Evolutionary conservation across 495 filamentous ascomycete species (phyloP), one percentile per base, ranked within the genome.

Genomic region (Talaromyces adpressus): DNA sequence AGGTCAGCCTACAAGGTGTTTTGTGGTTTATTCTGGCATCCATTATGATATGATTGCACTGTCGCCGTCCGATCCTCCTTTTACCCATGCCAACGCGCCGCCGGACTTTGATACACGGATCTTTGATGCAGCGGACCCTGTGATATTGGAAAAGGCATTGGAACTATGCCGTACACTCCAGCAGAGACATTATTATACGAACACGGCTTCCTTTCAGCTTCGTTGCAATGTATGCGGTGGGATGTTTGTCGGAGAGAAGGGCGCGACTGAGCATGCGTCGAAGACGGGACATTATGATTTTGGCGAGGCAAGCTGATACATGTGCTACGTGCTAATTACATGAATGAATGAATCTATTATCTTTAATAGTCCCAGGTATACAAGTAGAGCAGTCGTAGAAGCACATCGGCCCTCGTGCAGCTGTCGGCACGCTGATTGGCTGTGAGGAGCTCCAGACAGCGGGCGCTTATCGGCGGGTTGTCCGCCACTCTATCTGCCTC

Each of bases 21-120:
- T 98, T 41, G 77, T 98, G 30, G 86, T 97, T 2, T 98, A 97
- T 73, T 93, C 90, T 0, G 92, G 92, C 0, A 93, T 98, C 60
- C 94, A 98, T 69, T 98, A 98, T 72, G 94, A 98, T 72, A 86
- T 89, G n/a, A 85, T 97, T 58, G 90, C 89, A 0, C 81, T 95
- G 67, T 85, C 82, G 9, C 87, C 89, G 1, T 84, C 82, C 14
- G 83, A 85, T 63, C 81, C 84, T 23, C 82, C 83, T 7, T 78
- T 81, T 58, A 78, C 75, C 51, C 80, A 80, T 63, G 77, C 87
- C 9, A 79, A 85, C 63, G 77, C 82, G 12, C 81, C 85, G 9
- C 80, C 91, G 4, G 85, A 92, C 22, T 83, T 87, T 59, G 94
- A 98, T 67, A 83, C 86, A 25, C 90, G 90, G 54, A 82, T 91